Evolutionary conservation across 139 green algal species (phyloP).

Genomic region (Zygnema cylindricum): DNA sequence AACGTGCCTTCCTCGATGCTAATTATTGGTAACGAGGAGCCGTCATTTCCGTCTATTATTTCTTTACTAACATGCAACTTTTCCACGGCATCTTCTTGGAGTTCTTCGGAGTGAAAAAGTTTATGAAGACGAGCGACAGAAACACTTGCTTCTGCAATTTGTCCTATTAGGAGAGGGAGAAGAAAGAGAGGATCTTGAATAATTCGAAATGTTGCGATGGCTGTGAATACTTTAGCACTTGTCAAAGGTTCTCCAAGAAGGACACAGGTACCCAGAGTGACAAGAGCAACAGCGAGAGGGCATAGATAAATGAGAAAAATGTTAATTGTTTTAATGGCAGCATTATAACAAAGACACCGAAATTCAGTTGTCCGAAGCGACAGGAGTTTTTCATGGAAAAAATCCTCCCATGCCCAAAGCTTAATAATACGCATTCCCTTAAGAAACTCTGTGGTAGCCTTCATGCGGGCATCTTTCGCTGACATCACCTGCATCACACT

Average conservation of each 20-base stretch:
- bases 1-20: slow-evolving; percentile 23
- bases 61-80: background rate
- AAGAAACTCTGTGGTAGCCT: slow-evolving; percentile 30
- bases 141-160: slow-evolving; percentile 23
- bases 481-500: slow-evolving; percentile 37
- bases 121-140: slow-evolving; percentile 18
- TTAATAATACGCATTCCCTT: slow-evolving; percentile 31
- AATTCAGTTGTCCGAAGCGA: background rate
- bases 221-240: slow-evolving; percentile 23
- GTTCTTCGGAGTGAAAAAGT: background rate
- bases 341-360: background rate
- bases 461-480: slow-evolving; percentile 31
- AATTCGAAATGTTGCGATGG: slow-evolving; percentile 31
- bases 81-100: slow-evolving; percentile 24
- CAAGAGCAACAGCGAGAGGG: slow-evolving; percentile 16
- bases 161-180: slow-evolving; percentile 12
- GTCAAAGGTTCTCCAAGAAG: background rate
- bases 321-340: background rate
- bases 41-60: background rate
- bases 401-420: slow-evolving; percentile 26
- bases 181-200: slow-evolving; percentile 25
- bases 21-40: background rate
- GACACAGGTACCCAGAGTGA: background rate
- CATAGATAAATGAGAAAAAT: slow-evolving; percentile 29
- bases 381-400: background rate